Evolutionary conservation across 257 asterid species (phyloP).

Genomic region (Solanum chmielewskii): DNA sequence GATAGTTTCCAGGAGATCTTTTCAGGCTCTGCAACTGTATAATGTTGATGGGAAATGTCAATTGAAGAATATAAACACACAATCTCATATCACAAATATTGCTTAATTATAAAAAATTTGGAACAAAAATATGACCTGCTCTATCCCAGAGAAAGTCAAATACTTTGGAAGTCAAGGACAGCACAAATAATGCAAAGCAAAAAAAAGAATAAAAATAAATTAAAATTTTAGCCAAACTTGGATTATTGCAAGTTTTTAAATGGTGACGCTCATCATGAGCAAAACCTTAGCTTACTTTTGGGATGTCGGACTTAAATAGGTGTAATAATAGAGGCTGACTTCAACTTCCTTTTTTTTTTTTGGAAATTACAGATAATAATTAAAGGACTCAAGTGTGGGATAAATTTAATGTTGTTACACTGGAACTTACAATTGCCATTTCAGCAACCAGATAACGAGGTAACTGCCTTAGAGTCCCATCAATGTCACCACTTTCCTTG

Average conservation of each 20-base stretch:
- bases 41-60: constrained; percentile 8
- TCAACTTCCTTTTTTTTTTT: neutral
- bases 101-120: neutral
- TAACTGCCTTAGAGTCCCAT: constrained; percentile 79
- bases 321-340: neutral
- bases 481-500: constrained; percentile 68
- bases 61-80: neutral
- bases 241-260: neutral
- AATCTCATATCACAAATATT: neutral
- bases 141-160: neutral
- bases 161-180: neutral
- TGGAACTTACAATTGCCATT: constrained; percentile 66
- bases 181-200: neutral
- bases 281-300: neutral
- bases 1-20: constrained; percentile 66
- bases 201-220: neutral
- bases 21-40: constrained; percentile 68
- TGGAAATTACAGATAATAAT: neutral
- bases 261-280: neutral
- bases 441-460: constrained; percentile 90
- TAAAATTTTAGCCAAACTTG: neutral
- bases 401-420: neutral
- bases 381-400: neutral
- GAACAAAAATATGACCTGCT: neutral
- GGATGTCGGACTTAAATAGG: neutral